A percentile compares a stretch with the other conserved stretches of the same genome.
These are phyloP conservation scores for Gremmenia infestans DNA, from an alignment of 2,329 filamentous ascomycete genomes.

Conservation along the genomic window DNA sequence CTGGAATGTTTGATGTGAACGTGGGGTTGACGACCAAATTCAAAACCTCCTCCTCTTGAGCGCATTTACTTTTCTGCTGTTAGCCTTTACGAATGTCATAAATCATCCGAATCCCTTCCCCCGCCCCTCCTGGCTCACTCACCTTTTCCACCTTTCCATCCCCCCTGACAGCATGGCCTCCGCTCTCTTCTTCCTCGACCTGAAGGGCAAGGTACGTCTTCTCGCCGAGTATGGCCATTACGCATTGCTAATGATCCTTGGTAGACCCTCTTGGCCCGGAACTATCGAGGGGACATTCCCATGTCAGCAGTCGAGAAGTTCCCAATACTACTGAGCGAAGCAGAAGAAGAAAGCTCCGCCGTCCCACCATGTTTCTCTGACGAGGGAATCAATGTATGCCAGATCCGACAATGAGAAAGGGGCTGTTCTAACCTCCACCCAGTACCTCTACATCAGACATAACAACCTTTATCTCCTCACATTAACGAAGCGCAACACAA, in stretches of 20 bases:
- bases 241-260: constrained; percentile 19
- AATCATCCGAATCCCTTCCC: constrained; percentile 5
- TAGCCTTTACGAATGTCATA: constrained; percentile 19
- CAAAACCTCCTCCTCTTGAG: background rate
- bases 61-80: constrained; percentile 6
- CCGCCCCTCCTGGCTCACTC: constrained; percentile 17
- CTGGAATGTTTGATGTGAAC: constrained; percentile 7
- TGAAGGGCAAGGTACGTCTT: constrained; percentile 90
- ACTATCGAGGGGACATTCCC: constrained; percentile 97
- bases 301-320: constrained; percentile 99
- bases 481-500: constrained; percentile 96
- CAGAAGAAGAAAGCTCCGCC: constrained; percentile 97
- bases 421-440: constrained; percentile 14
- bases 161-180: constrained; percentile 68
- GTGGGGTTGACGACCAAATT: constrained; percentile 23
- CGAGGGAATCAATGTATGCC: constrained; percentile 89
- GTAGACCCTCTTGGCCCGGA: constrained; percentile 94
- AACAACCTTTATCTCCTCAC: constrained; percentile 99
- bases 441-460: constrained; percentile 99
- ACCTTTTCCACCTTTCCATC: background rate
- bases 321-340: constrained; percentile 89
- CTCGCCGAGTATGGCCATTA: constrained; percentile 1
- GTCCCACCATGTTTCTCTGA: constrained; percentile 97
- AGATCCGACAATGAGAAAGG: constrained; percentile 1
- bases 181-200: constrained; percentile 94